These are phyloP conservation scores for Colletotrichum neosansevieriae DNA, from an alignment of 2,329 filamentous ascomycete species.

Conservation along the genomic window DNA sequence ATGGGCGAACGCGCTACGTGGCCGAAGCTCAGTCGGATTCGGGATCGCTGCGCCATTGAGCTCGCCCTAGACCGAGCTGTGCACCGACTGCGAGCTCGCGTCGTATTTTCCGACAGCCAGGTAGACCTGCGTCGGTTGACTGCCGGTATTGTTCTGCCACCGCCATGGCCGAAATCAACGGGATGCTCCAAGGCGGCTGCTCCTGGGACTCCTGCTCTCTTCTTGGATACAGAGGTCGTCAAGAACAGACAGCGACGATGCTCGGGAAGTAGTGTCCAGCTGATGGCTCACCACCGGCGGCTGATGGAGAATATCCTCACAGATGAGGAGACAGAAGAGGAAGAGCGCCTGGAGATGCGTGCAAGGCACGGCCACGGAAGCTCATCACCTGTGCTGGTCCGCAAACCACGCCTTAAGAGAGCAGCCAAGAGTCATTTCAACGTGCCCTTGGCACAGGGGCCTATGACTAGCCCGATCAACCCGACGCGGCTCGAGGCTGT, in stretches of 20 bases:
- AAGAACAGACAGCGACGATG: constrained; percentile 59
- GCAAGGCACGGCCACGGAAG: constrained; percentile 46
- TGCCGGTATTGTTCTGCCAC: constrained; percentile 46
- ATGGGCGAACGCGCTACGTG: constrained; percentile 89
- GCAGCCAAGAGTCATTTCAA: constrained; percentile 54
- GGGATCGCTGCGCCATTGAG: constrained; percentile 90
- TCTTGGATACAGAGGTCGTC: constrained; percentile 46
- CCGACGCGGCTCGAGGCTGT: constrained; percentile 44
- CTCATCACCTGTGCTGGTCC: constrained; percentile 45
- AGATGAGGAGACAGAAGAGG: constrained; percentile 58
- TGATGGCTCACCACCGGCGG: constrained; percentile 51
- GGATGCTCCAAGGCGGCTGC: constrained; percentile 38
- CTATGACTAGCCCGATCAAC: constrained; percentile 44
- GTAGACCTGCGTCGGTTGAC: constrained; percentile 66
- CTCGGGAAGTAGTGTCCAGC: constrained; percentile 62
- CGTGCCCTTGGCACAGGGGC: constrained; percentile 42
- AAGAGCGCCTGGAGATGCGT: constrained; percentile 58
- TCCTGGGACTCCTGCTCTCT: constrained; percentile 40
- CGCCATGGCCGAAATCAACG: constrained; percentile 46
- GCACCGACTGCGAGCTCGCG: constrained; percentile 73
- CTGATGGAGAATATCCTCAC: constrained; percentile 55
- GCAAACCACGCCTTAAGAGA: constrained; percentile 57
- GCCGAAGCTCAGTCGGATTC: constrained; percentile 87
- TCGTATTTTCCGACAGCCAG: constrained; percentile 77
- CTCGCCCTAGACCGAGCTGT: constrained; percentile 84